A percentile compares a stretch with the other conserved stretches of the same genome.
These are phyloP conservation scores for Castanea sativa DNA, from an alignment of 306 rosid species.

Conservation along the genomic window DNA sequence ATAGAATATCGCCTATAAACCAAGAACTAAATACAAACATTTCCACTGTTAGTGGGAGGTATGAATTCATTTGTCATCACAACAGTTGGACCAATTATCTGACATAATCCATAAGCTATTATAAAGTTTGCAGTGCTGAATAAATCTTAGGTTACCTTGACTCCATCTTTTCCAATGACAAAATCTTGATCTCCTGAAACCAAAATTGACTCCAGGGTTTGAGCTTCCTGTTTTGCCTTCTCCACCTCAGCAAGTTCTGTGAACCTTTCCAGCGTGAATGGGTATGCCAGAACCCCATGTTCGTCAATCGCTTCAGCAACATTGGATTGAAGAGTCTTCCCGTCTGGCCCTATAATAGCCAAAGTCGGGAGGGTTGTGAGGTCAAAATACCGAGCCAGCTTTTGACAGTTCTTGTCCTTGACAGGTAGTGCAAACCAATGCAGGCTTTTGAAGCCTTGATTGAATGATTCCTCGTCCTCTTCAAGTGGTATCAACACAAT, in stretches of 20 bases:
- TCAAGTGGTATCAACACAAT: conserved; percentile 53
- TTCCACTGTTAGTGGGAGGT: background rate
- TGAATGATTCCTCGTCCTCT: conserved; percentile 47
- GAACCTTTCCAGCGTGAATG: conserved; percentile 68
- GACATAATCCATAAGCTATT: background rate
- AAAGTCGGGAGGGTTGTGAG: conserved; percentile 54
- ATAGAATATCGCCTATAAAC: background rate
- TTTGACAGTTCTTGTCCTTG: conserved; percentile 45
- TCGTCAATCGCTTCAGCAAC: conserved; percentile 52
- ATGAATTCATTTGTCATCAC: background rate
- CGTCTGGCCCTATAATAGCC: conserved; percentile 68
- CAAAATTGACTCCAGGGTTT: conserved; percentile 65
- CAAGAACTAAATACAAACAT: background rate
- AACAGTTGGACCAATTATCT: background rate
- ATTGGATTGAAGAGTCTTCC: conserved; percentile 54
- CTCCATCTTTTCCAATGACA: conserved; percentile 48
- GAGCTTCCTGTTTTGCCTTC: conserved; percentile 59
- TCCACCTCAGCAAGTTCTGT: conserved; percentile 47
- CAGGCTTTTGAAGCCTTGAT: conserved; percentile 29
- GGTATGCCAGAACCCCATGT: conserved; percentile 61
- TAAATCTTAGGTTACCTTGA: conserved; percentile 42
- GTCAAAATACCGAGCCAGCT: conserved; percentile 49
- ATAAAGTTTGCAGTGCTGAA: background rate
- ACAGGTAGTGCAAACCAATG: conserved; percentile 70
- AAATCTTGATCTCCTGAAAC: conserved; percentile 46